Conservation (phyloP, 345 rosid genomes). For the Hirschfeldia incana region DNA sequence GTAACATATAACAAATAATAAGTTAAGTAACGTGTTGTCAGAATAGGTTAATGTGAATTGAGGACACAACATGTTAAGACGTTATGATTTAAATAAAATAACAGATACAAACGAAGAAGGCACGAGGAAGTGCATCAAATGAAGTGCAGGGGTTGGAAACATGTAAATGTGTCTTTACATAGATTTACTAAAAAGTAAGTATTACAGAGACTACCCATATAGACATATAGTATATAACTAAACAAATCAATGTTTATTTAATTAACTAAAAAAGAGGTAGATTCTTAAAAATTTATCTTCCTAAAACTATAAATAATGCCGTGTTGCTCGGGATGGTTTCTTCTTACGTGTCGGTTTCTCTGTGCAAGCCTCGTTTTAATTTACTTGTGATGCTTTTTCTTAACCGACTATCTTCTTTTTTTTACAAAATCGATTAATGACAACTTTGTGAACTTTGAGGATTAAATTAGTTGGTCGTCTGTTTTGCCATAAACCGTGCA, state of each 20-base stretch:
- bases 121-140: constrained; percentile 24
- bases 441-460: not conserved
- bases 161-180: constrained; percentile 11
- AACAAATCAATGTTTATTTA: constrained; percentile 1
- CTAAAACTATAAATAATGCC: not conserved
- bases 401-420: not conserved
- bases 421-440: not conserved
- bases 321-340: constrained; percentile 10
- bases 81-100: not conserved
- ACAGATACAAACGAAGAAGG: not conserved
- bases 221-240: not conserved
- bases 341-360: not conserved
- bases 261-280: not conserved
- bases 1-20: not conserved
- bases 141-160: constrained; percentile 3
- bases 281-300: not conserved
- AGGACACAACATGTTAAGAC: not conserved
- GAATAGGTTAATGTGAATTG: not conserved
- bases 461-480: not conserved
- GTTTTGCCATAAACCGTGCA: not conserved
- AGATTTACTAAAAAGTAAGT: not conserved
- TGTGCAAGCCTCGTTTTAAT: not conserved
- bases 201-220: not conserved
- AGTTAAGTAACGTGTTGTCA: not conserved
- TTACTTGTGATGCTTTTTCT: not conserved